Base-by-base conservation (phyloP, 2,329 filamentous ascomycete genomes). In the Xylaria sp. region DNA sequence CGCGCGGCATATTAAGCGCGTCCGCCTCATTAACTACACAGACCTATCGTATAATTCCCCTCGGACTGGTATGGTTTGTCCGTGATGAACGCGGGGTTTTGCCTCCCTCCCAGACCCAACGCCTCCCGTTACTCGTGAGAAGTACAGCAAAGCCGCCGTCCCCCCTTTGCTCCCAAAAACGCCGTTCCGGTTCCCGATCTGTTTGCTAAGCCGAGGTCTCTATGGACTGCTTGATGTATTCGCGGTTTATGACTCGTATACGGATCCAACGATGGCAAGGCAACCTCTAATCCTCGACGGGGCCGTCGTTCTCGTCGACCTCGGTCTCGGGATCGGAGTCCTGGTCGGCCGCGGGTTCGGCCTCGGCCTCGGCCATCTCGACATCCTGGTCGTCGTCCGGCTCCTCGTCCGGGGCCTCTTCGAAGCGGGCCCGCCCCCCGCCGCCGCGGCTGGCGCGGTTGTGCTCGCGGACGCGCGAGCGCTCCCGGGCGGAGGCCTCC, bases 311-410 rank as follows among this genome's bases (percentile, higher is more conserved):
- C 21, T 69, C 67, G 17, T 72, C 68, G 18, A 68, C 67, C 40
- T 70, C 71, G 26, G 73, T 72, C 50, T 67, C 70, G 46, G 61
- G 65, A 51, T 59, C 68, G 47, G 59, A 61, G 42, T 59, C 63
- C 16, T 52, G 57, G 17, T 63, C 60, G 38, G 39, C 57, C 13
- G 46, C 59, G 20, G 39, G 48, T 34, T 52, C 54, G n/a, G 47
- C 54, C 44, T 56, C 66, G 49, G 50, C 38, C 2, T 61, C 58
- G 11, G 55, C 64, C 66, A 50, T 57, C 49, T 61, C 59, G 44
- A 62, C 54, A 21, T 63, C 62, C 26, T 63, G 55, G 39, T 61
- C 63, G 1, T 63, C 59, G 37, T 65, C 63, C 17, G 40, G 57
- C 7, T 61, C 62, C 8, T 69, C 67, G 19, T 67, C 66, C n/a